Base-by-base conservation (phyloP, 1,139 yeast genomes). In the Kodamaea alishanica region DNA sequence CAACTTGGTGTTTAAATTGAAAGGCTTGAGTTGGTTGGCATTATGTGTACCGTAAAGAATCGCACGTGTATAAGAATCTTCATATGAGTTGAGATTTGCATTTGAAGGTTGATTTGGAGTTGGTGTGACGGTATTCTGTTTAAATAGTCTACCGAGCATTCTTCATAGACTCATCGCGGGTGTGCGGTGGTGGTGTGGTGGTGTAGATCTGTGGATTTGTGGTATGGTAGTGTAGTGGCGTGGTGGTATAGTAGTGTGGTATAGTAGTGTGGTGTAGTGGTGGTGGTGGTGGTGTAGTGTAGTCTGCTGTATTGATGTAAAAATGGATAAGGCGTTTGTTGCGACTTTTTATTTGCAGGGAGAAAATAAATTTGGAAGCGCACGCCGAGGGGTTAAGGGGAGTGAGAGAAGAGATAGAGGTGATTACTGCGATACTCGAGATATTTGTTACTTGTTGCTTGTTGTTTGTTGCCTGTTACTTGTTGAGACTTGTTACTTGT, bases 61-160 rank as follows among this genome's bases (percentile, higher is more conserved):
- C 37, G 67, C 73, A 31, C 76, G 47, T 1, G 74, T 66, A 48
- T 68, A 67, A 6, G 67, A 51, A 51, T 71, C 76, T 32, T 71
- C 76, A 42, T 57, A 67, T 5, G 71, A 61, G 47, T 49, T 52
- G 39, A 43, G 35, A 8, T 37, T 34, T 27, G 31, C 8, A 34
- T 9, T 10, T 31, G 6, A 15, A 22, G 23, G 28, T 32, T 27
- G 7, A 11, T 22, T n/a, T 12, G 20, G 10, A 5, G 12, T 28
- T 9, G 9, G 12, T 9, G 33, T n/a, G 33, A 12, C 20, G 9
- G 24, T n/a, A n/a, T 26, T 30, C 26, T 8, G 8, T 9, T 10
- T 20, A 8, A 15, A 20, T 11, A 10, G 25, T 20, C 26, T 8
- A 9, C 31, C 20, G 20, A 15, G 20, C 20, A 15, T 15, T 15